These are phyloP conservation scores for Phaeosphaeria sp. DNA, from an alignment of 2,329 filamentous ascomycete genomes.

Conservation along the genomic window DNA sequence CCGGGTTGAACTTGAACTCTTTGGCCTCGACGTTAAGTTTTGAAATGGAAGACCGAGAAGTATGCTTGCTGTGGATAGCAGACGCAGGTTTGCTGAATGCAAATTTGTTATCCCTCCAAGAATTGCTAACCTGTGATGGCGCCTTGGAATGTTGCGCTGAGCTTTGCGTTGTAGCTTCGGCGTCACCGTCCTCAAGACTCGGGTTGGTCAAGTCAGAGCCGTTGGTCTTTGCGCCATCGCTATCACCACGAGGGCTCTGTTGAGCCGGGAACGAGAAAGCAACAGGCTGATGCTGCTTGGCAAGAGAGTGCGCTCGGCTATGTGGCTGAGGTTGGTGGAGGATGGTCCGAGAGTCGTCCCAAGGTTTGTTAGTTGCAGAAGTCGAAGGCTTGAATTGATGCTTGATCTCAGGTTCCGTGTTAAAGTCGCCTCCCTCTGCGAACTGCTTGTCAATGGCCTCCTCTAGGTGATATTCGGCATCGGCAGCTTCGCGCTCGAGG, in stretches of 20 bases:
- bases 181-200: slow-evolving; percentile 44
- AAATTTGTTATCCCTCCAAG: slow-evolving; percentile 46
- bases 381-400: slow-evolving; percentile 35
- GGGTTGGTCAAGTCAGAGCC: slow-evolving; percentile 48
- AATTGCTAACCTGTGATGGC: slow-evolving; percentile 45
- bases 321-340: slow-evolving; percentile 78
- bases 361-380: slow-evolving; percentile 34
- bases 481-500: slow-evolving; percentile 83
- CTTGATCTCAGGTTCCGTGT: slow-evolving; percentile 57
- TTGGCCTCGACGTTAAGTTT: slow-evolving; percentile 89
- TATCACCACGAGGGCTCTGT: slow-evolving; percentile 44
- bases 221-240: slow-evolving; percentile 51
- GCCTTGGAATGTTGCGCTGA: slow-evolving; percentile 45
- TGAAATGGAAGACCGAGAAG: slow-evolving; percentile 72
- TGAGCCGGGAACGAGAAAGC: slow-evolving; percentile 40
- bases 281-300: slow-evolving; percentile 62
- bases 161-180: slow-evolving; percentile 23
- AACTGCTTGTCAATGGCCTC: slow-evolving; percentile 79
- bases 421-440: slow-evolving; percentile 74
- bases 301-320: slow-evolving; percentile 73
- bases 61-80: slow-evolving; percentile 60
- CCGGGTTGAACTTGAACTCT: slow-evolving; percentile 79
- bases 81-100: slow-evolving; percentile 41
- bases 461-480: slow-evolving; percentile 84
- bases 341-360: slow-evolving; percentile 50